Percentiles rank a stretch among this genome's conserved stretches.
phyloP scores from a whole-genome alignment of 1,139 yeast species.

The Candida tropicalis region DNA sequence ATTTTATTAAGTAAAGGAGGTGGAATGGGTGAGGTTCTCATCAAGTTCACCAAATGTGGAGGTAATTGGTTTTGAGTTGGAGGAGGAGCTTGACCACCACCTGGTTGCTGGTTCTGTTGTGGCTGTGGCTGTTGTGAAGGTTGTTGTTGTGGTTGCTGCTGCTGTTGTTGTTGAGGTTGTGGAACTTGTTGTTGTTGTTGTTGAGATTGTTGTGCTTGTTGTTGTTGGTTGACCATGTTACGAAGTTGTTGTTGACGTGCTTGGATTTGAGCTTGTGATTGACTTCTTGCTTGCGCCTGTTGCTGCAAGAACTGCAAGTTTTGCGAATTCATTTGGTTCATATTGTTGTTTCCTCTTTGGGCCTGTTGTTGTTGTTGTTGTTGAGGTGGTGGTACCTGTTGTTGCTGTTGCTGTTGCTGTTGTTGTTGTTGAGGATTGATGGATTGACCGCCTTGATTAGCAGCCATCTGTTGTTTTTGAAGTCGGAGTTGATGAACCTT shows the following conservation, averaged over 20 bases:
- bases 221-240: conserved; percentile 17
- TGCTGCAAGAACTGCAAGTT: conserved; percentile 41
- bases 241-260: conserved; percentile 26
- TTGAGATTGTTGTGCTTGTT: conserved; percentile 25
- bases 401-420: conserved; percentile 12
- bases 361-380: conserved; percentile 13
- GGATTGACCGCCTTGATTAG: conserved; percentile 10
- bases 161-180: conserved; percentile 27
- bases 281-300: conserved; percentile 55
- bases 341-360: conserved; percentile 4
- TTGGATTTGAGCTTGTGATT: conserved; percentile 38
- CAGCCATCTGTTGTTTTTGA: conserved; percentile 14
- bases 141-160: conserved; percentile 5
- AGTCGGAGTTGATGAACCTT: conserved; percentile 42
- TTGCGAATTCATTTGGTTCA: conserved; percentile 16
- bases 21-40: conserved; percentile 69
- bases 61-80: conserved; percentile 10
- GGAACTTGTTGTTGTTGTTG: conserved; percentile 49
- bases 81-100: conserved; percentile 4
- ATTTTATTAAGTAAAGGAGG: conserved; percentile 67
- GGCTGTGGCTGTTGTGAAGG: conserved; percentile 10
- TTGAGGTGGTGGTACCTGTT: conserved; percentile 12
- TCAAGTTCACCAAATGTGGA: conserved; percentile 30
- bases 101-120: conserved; percentile 10
- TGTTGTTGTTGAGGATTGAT: conserved; percentile 10